Conservation (phyloP, 805 yeast species). For the Lachancea quebecensis region DNA sequence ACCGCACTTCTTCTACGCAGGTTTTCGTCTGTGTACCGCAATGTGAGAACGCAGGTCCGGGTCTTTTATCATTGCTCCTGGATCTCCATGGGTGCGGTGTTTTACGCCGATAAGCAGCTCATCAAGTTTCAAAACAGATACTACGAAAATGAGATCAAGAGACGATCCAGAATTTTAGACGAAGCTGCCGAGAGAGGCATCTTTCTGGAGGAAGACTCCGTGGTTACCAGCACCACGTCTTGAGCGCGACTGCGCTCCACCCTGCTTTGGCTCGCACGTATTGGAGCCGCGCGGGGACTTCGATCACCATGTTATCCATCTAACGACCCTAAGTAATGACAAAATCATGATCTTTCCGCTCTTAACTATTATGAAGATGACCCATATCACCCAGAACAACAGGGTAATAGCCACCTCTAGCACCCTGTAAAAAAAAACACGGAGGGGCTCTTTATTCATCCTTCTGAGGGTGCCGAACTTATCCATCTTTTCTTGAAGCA, state of each 20-base stretch:
- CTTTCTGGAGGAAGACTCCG: slow-evolving; percentile 34
- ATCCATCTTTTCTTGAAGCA: slow-evolving; percentile 30
- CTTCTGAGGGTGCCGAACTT: slow-evolving; percentile 21
- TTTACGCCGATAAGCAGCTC: slow-evolving; percentile 38
- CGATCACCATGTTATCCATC: slow-evolving; percentile 24
- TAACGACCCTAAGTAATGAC: slow-evolving; percentile 14
- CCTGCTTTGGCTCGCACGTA: background rate
- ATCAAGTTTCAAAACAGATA: slow-evolving; percentile 32
- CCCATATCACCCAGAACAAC: slow-evolving; percentile 28
- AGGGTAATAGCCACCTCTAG: slow-evolving; percentile 26
- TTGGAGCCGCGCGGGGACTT: background rate
- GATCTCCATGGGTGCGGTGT: slow-evolving; percentile 37
- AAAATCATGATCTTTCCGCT: slow-evolving; percentile 13
- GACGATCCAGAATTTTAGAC: slow-evolving; percentile 33
- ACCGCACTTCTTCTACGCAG: slow-evolving; percentile 31
- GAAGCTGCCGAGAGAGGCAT: slow-evolving; percentile 42
- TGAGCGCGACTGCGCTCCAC: background rate
- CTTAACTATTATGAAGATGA: slow-evolving; percentile 20
- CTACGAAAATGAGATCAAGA: slow-evolving; percentile 29
- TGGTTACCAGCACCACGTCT: slow-evolving; percentile 13
- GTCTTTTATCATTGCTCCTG: slow-evolving; percentile 38
- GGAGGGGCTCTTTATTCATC: slow-evolving; percentile 20
- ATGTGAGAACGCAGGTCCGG: slow-evolving; percentile 36
- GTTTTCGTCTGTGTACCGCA: slow-evolving; percentile 32
- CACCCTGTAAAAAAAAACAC: slow-evolving; percentile 19